These are phyloP conservation scores for Fomitopsis betulina DNA, from an alignment of 1,284 basidiomycete genomes.

Conservation along the genomic window DNA sequence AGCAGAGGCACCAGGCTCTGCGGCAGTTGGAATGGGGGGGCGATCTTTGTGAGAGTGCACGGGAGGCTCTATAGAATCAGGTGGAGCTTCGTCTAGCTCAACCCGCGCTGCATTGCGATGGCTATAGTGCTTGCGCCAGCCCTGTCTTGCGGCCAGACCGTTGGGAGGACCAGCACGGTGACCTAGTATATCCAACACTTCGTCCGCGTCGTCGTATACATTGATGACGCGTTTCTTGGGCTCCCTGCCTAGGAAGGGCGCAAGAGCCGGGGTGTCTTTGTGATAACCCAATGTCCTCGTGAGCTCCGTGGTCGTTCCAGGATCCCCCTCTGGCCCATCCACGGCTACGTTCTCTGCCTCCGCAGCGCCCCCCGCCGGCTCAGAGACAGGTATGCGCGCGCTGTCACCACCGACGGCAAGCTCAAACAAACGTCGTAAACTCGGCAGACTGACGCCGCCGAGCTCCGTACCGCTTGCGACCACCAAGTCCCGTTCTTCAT, in stretches of 20 bases:
- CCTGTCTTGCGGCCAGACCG: constrained; percentile 9
- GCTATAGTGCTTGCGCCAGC: constrained; percentile 38
- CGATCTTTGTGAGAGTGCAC: not conserved
- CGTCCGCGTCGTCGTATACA: constrained; percentile 41
- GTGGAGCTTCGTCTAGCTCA: constrained; percentile 27
- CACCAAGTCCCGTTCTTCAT: constrained; percentile 40
- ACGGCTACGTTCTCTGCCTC: not conserved
- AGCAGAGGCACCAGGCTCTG: not conserved
- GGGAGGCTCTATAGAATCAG: not conserved
- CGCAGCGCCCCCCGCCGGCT: not conserved
- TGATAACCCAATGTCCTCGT: constrained; percentile 65
- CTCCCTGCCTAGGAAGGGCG: constrained; percentile 61
- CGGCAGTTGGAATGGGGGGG: not conserved
- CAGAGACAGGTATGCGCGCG: constrained; percentile 1
- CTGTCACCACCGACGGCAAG: constrained; percentile 52
- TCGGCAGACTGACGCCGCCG: constrained; percentile 52
- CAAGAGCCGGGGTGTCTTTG: constrained; percentile 65
- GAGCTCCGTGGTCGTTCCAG: constrained; percentile 35
- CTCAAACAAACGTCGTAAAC: constrained; percentile 62
- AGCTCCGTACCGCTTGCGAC: constrained; percentile 52
- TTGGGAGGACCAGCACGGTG: not conserved
- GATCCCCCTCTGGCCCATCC: not conserved
- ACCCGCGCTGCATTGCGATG: constrained; percentile 41
- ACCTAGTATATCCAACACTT: constrained; percentile 40
- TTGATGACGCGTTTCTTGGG: constrained; percentile 53